Evolutionary conservation across 306 rosid genomes (phyloP).

Genomic region (Vigna radiata): DNA sequence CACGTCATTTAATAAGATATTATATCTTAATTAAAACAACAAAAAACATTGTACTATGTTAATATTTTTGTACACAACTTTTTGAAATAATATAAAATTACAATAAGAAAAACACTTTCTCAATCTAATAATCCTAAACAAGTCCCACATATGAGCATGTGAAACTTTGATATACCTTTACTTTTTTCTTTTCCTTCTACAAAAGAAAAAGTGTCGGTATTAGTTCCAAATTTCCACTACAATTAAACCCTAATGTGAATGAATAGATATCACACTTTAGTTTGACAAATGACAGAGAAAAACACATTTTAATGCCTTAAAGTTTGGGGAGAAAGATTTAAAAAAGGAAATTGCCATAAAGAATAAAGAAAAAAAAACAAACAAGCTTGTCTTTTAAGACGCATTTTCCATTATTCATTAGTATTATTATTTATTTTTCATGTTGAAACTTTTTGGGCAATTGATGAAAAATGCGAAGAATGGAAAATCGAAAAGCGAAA

Average conservation of each 20-base stretch:
- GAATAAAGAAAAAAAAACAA: conserved; percentile 28
- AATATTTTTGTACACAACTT: too few species aligned
- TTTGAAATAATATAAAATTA: too few species aligned
- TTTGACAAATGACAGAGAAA: conserved; percentile 7
- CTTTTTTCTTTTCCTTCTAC: background rate
- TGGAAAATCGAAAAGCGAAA: background rate
- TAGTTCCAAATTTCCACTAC: background rate
- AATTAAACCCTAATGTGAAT: background rate
- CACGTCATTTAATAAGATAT: too few species aligned
- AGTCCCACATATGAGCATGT: background rate
- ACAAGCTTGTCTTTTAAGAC: conserved; percentile 24
- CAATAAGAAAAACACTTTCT: too few species aligned
- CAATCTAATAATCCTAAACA: too few species aligned
- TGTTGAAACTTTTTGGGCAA: background rate
- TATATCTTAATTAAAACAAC: too few species aligned
- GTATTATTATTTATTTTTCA: background rate
- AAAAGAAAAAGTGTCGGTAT: background rate
- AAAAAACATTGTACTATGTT: too few species aligned
- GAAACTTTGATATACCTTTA: background rate
- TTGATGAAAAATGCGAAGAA: background rate
- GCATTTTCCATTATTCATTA: conserved; percentile 7
- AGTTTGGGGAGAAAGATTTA: conserved; percentile 23
- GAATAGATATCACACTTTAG: background rate
- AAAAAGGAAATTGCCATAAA: conserved; percentile 25
- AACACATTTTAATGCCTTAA: conserved; percentile 22